Conservation (phyloP, 768 basidiomycete species). For the Trametes punicea region DNA sequence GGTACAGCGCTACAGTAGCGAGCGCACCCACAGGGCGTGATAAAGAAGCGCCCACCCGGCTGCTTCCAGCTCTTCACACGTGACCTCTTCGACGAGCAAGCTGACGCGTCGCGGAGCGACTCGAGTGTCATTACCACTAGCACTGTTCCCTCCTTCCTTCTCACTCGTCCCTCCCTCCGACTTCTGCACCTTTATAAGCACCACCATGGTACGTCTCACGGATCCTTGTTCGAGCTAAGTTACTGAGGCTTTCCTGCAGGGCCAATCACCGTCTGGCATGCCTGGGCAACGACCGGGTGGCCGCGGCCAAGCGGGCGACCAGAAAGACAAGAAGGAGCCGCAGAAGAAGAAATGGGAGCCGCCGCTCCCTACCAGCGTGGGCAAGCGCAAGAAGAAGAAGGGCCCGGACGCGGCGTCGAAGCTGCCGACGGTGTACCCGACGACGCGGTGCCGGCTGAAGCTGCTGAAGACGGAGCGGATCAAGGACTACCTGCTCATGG, state of each 20-base stretch:
- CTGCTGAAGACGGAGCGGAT: slow-evolving; percentile 96
- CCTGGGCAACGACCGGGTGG: slow-evolving; percentile 31
- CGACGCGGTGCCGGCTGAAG: slow-evolving; percentile 91
- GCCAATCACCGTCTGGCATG: slow-evolving; percentile 70
- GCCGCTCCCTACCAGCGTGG: slow-evolving; percentile 92
- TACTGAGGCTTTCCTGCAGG: slow-evolving; percentile 39
- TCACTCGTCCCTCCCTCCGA: neutral
- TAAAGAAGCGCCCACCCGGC: slow-evolving; percentile 2
- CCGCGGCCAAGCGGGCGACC: slow-evolving; percentile 36
- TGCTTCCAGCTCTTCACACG: slow-evolving; percentile 11
- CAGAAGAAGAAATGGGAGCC: slow-evolving; percentile 98
- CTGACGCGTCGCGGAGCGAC: slow-evolving; percentile 36
- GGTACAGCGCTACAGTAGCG: neutral
- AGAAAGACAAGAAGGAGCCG: slow-evolving; percentile 48
- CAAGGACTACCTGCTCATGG: slow-evolving; percentile 94
- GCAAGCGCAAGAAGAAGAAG: slow-evolving; percentile 87
- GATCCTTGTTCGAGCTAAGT: neutral
- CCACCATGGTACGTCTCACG: slow-evolving; percentile 17
- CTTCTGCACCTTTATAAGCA: neutral
- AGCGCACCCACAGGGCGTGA: neutral
- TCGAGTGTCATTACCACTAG: slow-evolving; percentile 11
- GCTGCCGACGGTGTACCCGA: slow-evolving; percentile 90
- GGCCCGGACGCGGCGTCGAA: slow-evolving; percentile 92
- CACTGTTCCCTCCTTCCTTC: neutral
- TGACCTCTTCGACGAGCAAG: slow-evolving; percentile 14